Conservation (phyloP, 371 early-diverging fungal genomes). For the Globomyces sp. region DNA sequence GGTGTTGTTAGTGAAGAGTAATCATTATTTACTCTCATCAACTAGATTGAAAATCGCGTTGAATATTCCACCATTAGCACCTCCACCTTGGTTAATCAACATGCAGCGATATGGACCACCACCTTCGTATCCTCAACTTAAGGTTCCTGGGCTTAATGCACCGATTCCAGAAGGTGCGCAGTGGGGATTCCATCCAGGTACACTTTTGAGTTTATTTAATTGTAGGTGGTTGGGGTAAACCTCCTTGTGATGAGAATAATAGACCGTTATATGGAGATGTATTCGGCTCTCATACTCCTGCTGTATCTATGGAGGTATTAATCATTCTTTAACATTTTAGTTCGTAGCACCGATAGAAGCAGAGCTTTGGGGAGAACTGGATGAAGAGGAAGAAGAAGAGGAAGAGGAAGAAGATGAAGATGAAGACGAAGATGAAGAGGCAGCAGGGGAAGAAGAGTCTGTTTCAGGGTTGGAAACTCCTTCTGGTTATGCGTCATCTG, state of each 20-base stretch:
- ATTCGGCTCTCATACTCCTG: conserved; percentile 62
- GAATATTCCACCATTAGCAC: conserved; percentile 84
- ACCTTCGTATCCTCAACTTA: conserved; percentile 89
- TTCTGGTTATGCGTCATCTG: conserved; percentile 76
- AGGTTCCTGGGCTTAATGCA: conserved; percentile 95
- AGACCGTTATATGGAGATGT: conserved; percentile 96
- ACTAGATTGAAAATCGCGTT: conserved; percentile 70
- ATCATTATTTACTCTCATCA: too few relatives aligned
- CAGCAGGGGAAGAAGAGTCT: conserved; percentile 42
- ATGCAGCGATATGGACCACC: conserved; percentile 99
- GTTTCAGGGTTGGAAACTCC: conserved; percentile 76
- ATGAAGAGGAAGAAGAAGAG: conserved; percentile 57
- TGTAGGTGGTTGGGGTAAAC: conserved; percentile 78
- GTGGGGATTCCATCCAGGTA: conserved; percentile 98
- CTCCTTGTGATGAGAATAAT: conserved; percentile 94
- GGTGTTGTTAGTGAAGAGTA: conserved; percentile 81
- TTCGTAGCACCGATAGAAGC: conserved; percentile 64
- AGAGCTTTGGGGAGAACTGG: conserved; percentile 81
- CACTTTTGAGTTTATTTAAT: conserved; percentile 31
- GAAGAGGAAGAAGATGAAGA: conserved; percentile 60
- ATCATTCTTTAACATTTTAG: not conserved
- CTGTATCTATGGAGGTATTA: conserved; percentile 41
- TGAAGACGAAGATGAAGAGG: conserved; percentile 62
- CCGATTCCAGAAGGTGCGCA: conserved; percentile 98
- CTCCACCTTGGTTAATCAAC: conserved; percentile 98